Percentiles rank a stretch among this genome's conserved stretches.
phyloP scores from a whole-genome alignment of 1,284 basidiomycete species.

The Trametes hirsuta region DNA sequence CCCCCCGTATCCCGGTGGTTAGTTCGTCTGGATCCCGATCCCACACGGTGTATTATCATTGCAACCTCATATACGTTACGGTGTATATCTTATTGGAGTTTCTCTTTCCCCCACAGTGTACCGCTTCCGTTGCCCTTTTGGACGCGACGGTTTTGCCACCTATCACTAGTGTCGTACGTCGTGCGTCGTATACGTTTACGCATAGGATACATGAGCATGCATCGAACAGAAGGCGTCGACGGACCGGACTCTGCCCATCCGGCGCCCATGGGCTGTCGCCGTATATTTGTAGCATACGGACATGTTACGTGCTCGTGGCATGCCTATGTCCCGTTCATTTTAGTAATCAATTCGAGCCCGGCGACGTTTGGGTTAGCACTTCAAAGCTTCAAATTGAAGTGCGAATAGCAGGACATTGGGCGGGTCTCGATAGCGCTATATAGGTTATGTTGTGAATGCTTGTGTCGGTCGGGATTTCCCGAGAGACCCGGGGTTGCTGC shows the following conservation, averaged over 20 bases:
- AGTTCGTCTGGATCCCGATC: neutral
- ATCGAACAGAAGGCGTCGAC: no score
- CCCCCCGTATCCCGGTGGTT: neutral
- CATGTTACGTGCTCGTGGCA: neutral
- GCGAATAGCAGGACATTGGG: no score
- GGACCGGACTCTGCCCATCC: neutral
- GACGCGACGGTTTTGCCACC: no score
- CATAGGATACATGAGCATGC: neutral
- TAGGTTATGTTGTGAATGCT: no score
- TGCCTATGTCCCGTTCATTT: no score
- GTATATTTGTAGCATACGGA: neutral
- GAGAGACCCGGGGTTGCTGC: no score
- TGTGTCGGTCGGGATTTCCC: no score
- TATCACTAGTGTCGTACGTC: neutral
- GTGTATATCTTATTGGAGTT: constrained; percentile 8
- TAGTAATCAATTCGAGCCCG: no score
- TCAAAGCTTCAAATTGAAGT: no score
- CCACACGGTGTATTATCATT: constrained; percentile 2
- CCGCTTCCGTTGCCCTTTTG: no score
- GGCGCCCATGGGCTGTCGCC: neutral
- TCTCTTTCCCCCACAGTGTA: neutral
- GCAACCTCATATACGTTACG: constrained; percentile 1
- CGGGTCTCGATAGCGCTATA: no score
- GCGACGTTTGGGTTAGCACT: no score
- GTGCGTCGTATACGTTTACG: neutral